These are phyloP conservation scores for Avena atlantica DNA, from an alignment of 176 grass and related monocot genomes.

Conservation along the genomic window DNA sequence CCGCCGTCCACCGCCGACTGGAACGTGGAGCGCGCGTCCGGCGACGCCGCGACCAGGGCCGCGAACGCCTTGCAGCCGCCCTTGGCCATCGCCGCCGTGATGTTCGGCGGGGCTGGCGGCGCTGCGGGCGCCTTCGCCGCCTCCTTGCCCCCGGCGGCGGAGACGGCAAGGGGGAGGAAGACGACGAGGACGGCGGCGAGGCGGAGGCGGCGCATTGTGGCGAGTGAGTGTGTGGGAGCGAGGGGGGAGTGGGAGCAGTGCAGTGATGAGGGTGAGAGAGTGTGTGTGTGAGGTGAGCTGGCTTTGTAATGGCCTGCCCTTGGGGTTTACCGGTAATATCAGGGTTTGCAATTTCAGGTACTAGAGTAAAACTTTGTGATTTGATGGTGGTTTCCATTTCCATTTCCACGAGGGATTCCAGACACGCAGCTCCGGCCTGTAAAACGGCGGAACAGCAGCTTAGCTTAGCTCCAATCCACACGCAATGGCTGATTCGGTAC, in stretches of 20 bases:
- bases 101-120: conserved; percentile 62
- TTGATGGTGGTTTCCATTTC: no score
- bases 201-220: conserved; percentile 45
- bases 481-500: no score
- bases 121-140: conserved; percentile 38
- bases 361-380: no score
- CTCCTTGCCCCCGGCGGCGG: conserved; percentile 20
- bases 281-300: conserved; percentile 35
- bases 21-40: conserved; percentile 38
- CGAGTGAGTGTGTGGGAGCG: neutral
- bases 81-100: conserved; percentile 69
- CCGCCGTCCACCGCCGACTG: conserved; percentile 61
- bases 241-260: conserved; percentile 35
- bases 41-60: conserved; percentile 46
- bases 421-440: no score
- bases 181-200: conserved; percentile 32
- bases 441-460: no score
- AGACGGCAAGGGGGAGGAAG: conserved; percentile 41
- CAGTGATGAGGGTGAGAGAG: conserved; percentile 41
- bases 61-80: conserved; percentile 83
- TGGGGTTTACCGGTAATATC: neutral
- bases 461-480: no score
- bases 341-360: conserved; percentile 23
- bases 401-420: no score
- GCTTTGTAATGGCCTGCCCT: conserved; percentile 10